Evolutionary conservation across 2,329 filamentous ascomycete genomes (phyloP).

Genomic region (Aspergillus sp.): DNA sequence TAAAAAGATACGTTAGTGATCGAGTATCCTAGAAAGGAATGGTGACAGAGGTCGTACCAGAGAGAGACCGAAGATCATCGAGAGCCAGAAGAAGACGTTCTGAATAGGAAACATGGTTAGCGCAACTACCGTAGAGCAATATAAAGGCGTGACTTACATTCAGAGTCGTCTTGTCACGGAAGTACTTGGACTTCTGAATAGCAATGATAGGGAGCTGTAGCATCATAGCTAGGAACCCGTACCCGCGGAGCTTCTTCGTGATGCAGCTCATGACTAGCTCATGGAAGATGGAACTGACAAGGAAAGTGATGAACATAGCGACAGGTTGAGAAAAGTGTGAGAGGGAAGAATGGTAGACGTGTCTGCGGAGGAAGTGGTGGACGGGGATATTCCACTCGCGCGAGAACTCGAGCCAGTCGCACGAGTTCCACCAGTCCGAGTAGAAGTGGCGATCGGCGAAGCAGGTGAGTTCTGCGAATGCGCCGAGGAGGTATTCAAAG

Average conservation of each 20-base stretch:
- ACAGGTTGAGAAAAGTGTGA: constrained; percentile 74
- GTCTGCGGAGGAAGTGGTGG: constrained; percentile 90
- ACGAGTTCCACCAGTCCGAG: constrained; percentile 70
- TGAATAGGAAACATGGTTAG: constrained; percentile 21
- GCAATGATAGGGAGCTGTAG: constrained; percentile 93
- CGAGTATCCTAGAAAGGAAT: neutral
- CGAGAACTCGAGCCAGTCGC: constrained; percentile 82
- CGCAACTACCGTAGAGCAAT: neutral
- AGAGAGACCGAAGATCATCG: constrained; percentile 84
- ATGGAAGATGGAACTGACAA: constrained; percentile 86
- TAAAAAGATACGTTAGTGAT: constrained; percentile 28
- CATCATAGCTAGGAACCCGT: constrained; percentile 96
- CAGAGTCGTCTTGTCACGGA: constrained; percentile 74
- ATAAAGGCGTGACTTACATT: constrained; percentile 57
- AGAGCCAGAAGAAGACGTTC: constrained; percentile 88
- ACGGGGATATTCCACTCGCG: constrained; percentile 98
- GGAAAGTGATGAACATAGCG: constrained; percentile 87
- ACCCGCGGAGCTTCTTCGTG: constrained; percentile 92
- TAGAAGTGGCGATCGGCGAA: constrained; percentile 97
- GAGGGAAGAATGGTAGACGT: constrained; percentile 86
- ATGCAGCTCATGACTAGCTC: constrained; percentile 98
- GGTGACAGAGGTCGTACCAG: constrained; percentile 61
- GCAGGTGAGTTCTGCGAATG: constrained; percentile 89
- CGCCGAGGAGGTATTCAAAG: constrained; percentile 94
- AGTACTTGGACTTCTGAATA: constrained; percentile 78